Percentiles rank a stretch among this genome's conserved stretches.
Evolutionary conservation across 2,329 filamentous ascomycete species (phyloP).

Genomic region (Aspergillus pseudonomiae): DNA sequence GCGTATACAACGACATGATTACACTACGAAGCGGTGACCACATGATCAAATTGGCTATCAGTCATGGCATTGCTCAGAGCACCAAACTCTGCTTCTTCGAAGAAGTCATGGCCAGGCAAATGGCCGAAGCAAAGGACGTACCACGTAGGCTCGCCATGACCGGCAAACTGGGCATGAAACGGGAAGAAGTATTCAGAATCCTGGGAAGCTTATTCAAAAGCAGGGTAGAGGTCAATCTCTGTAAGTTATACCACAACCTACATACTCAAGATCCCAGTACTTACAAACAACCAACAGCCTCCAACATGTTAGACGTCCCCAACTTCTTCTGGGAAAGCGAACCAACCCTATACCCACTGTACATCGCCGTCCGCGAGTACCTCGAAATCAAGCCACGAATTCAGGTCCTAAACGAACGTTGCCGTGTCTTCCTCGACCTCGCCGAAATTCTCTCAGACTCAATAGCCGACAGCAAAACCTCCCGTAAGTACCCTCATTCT

Average conservation of each 20-base stretch:
- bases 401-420: constrained; percentile 95
- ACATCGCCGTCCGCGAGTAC: constrained; percentile 92
- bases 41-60: constrained; percentile 98
- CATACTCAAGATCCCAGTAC: not conserved
- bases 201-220: constrained; percentile 89
- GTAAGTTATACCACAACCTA: constrained; percentile 59
- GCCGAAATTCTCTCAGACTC: constrained; percentile 92
- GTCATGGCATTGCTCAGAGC: constrained; percentile 94
- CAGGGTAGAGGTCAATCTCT: constrained; percentile 94
- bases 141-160: constrained; percentile 87
- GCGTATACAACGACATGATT: constrained; percentile 99
- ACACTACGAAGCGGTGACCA: constrained; percentile 92
- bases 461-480: constrained; percentile 94
- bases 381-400: constrained; percentile 96
- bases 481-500: constrained; percentile 49
- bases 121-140: constrained; percentile 89
- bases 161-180: constrained; percentile 85
- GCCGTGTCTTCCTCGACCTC: constrained; percentile 92
- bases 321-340: constrained; percentile 99
- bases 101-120: constrained; percentile 91
- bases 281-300: constrained; percentile 59
- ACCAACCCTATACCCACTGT: constrained; percentile 90
- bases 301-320: constrained; percentile 92
- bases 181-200: constrained; percentile 89
- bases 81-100: constrained; percentile 97